phyloP scores from a whole-genome alignment of 2,329 filamentous ascomycete genomes.

The Verticillium albo-atrum region DNA sequence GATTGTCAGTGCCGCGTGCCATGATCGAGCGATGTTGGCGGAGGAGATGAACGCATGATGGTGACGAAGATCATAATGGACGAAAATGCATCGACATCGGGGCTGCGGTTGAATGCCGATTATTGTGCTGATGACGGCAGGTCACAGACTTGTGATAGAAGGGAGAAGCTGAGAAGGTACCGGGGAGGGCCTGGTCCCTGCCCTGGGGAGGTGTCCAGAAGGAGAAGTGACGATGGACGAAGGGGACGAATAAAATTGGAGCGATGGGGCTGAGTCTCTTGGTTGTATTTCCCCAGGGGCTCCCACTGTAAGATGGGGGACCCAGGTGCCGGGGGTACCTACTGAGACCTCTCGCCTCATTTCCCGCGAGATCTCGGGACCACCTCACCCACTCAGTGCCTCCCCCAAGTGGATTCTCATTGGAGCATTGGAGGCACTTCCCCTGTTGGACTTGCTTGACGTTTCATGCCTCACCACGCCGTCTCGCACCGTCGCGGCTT shows the following conservation, averaged over 20 bases:
- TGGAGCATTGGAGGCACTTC: conserved; percentile 8
- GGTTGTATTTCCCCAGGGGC: not conserved
- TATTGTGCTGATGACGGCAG: not conserved
- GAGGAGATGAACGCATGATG: not conserved
- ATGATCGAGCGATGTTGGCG: not conserved
- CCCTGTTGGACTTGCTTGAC: conserved; percentile 12
- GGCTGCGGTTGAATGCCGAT: not conserved
- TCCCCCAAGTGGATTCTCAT: conserved; percentile 6
- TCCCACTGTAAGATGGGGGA: not conserved
- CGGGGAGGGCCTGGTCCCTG: not conserved
- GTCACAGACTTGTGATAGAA: not conserved
- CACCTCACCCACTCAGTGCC: not conserved
- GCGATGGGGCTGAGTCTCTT: not conserved
- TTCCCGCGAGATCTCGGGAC: conserved; percentile 4
- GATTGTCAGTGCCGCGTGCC: not conserved
- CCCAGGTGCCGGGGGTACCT: not conserved
- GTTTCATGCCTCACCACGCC: conserved; percentile 22
- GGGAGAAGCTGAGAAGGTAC: not conserved
- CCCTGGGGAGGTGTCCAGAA: not conserved
- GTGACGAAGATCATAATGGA: not conserved
- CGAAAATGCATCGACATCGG: not conserved
- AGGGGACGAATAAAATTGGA: conserved; percentile 1
- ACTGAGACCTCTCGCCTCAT: not conserved
- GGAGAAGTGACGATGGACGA: not conserved
- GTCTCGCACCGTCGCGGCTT: conserved; percentile 19